Evolutionary conservation across 1,139 yeast genomes (phyloP).

Genomic region (Spathaspora sp.): DNA sequence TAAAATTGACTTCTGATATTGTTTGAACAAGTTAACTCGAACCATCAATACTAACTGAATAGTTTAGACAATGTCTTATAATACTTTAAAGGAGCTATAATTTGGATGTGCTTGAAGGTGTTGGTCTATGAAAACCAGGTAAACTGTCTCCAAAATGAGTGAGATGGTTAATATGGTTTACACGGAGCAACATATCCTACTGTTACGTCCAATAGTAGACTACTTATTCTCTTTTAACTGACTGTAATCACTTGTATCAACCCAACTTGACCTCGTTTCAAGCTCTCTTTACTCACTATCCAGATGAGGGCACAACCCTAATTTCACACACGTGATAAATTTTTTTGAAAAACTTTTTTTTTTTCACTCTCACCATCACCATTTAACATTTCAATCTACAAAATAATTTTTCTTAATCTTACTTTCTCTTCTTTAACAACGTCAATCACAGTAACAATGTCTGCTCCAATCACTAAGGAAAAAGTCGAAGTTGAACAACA

Average conservation of each 20-base stretch:
- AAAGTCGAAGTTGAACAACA: conserved; percentile 67
- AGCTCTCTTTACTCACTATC: no score
- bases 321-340: conserved; percentile 2
- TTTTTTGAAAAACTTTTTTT: neutral
- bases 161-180: no score
- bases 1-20: conserved; percentile 15
- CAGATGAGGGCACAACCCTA: conserved; percentile 7
- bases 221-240: neutral
- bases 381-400: conserved; percentile 9
- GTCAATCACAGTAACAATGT: conserved; percentile 54
- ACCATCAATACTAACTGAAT: neutral
- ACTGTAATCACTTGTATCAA: neutral
- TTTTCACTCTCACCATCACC: conserved; percentile 2
- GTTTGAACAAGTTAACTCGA: neutral
- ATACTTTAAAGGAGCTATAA: neutral
- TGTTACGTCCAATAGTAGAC: no score
- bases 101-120: no score
- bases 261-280: neutral
- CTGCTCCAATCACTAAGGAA: conserved; percentile 81
- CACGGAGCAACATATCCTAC: no score
- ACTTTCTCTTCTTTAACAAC: conserved; percentile 29
- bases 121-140: no score
- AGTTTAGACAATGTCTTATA: neutral
- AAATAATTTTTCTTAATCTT: conserved; percentile 8
- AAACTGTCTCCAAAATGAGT: no score